Evolutionary conservation across 2,329 filamentous ascomycete species (phyloP).

Genomic region (Pseudogymnoascus sp.): DNA sequence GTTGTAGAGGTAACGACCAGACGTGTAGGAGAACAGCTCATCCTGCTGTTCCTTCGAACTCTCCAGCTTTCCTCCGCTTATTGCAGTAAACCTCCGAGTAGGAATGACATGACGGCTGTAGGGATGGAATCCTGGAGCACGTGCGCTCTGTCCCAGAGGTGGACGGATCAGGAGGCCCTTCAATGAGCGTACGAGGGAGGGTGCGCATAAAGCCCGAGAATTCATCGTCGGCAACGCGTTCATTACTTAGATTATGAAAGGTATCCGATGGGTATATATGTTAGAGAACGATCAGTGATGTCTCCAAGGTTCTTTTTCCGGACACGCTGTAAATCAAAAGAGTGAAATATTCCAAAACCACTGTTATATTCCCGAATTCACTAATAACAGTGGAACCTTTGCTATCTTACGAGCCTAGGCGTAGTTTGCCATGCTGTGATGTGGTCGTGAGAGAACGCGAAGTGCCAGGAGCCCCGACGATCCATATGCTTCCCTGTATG

Average conservation of each 20-base stretch:
- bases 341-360: not conserved
- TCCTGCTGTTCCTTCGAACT: not conserved
- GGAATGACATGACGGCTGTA: not conserved
- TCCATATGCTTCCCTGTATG: not conserved
- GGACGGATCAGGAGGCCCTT: not conserved
- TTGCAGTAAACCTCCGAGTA: not conserved
- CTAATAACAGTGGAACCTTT: not conserved
- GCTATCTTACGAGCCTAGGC: not conserved
- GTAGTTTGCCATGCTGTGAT: not conserved
- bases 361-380: not conserved
- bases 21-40: not conserved
- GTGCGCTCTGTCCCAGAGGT: no score
- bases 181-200: not conserved
- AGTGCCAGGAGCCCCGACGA: not conserved
- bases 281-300: not conserved
- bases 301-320: not conserved
- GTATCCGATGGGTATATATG: not conserved
- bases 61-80: not conserved
- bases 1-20: constrained; percentile 9
- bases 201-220: not conserved
- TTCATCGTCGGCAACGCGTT: not conserved
- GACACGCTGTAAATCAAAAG: not conserved
- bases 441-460: not conserved
- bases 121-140: not conserved
- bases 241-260: not conserved